These are phyloP conservation scores for Nigrospora oryzae DNA, from an alignment of 2,329 filamentous ascomycete genomes.

Conservation along the genomic window DNA sequence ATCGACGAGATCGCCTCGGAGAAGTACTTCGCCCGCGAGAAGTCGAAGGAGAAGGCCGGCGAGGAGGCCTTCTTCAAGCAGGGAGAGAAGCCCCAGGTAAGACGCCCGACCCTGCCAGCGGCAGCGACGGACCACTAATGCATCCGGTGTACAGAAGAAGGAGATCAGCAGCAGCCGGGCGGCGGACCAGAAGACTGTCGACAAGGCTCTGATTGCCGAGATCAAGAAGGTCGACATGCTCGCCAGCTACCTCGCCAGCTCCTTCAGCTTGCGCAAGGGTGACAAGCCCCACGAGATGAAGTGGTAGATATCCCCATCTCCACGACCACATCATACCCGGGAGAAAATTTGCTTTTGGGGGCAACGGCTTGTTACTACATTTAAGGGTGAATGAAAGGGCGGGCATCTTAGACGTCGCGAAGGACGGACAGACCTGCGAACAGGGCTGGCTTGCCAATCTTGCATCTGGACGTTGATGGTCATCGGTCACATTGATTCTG, in stretches of 20 bases:
- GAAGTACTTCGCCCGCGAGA: conserved; percentile 96
- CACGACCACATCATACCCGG: background rate
- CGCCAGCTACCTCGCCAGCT: conserved; percentile 84
- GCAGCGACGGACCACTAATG: conserved; percentile 24
- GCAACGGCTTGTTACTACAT: conserved; percentile 14
- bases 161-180: conserved; percentile 83
- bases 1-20: conserved; percentile 65
- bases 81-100: conserved; percentile 93
- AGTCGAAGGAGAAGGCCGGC: conserved; percentile 86
- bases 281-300: conserved; percentile 99
- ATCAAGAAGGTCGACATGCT: conserved; percentile 99
- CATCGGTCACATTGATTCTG: conserved; percentile 54
- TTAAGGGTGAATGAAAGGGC: conserved; percentile 12
- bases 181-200: conserved; percentile 95
- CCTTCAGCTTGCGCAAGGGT: conserved; percentile 98
- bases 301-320: conserved; percentile 59
- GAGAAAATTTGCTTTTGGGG: background rate
- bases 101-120: conserved; percentile 19
- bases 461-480: conserved; percentile 58
- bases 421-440: conserved; percentile 30
- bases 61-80: conserved; percentile 99
- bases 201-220: conserved; percentile 88
- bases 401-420: conserved; percentile 30
- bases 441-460: conserved; percentile 51
- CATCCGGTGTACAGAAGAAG: conserved; percentile 70